Conservation (phyloP, 208 protist species). For the Trypanosoma boissoni region DNA sequence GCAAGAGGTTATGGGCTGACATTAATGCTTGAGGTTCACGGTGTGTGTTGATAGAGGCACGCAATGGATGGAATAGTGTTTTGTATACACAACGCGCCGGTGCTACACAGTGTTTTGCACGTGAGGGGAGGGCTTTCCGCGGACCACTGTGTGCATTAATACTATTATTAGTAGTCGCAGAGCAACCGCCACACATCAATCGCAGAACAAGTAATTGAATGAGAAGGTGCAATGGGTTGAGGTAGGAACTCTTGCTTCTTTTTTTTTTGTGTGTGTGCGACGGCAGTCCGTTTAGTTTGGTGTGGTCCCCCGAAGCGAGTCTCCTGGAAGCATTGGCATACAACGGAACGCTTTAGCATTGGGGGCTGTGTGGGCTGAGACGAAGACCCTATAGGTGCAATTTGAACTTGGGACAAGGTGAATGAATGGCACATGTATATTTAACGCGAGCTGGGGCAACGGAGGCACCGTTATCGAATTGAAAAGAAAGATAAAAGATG, state of each 20-base stretch:
- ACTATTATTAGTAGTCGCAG: no score
- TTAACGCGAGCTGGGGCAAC: slow-evolving; percentile 15
- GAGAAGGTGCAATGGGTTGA: slow-evolving; percentile 1
- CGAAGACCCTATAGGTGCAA: no score
- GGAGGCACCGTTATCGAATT: slow-evolving; percentile 13
- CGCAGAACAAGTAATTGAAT: no score
- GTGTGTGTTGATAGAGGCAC: slow-evolving; percentile 47
- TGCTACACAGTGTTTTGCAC: slow-evolving; percentile 38
- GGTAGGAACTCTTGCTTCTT: slow-evolving; percentile 48
- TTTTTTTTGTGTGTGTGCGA: no score
- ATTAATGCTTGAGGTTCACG: slow-evolving; percentile 34
- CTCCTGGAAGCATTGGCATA: slow-evolving; percentile 48
- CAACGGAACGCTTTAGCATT: slow-evolving; percentile 59
- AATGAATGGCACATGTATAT: slow-evolving; percentile 22
- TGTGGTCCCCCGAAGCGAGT: slow-evolving; percentile 53
- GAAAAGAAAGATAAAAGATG: not conserved
- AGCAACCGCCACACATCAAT: no score
- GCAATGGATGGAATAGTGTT: slow-evolving; percentile 39
- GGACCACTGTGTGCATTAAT: slow-evolving; percentile 25
- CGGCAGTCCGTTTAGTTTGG: slow-evolving; percentile 44
- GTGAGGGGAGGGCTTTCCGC: slow-evolving; percentile 66
- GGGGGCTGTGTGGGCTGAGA: no score
- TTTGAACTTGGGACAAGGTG: slow-evolving; percentile 6
- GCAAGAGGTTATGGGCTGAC: slow-evolving; percentile 34
- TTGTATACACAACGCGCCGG: slow-evolving; percentile 40